These are phyloP conservation scores for Pythium aphanidermatum DNA, from an alignment of 352 stramenopile species.

Conservation along the genomic window DNA sequence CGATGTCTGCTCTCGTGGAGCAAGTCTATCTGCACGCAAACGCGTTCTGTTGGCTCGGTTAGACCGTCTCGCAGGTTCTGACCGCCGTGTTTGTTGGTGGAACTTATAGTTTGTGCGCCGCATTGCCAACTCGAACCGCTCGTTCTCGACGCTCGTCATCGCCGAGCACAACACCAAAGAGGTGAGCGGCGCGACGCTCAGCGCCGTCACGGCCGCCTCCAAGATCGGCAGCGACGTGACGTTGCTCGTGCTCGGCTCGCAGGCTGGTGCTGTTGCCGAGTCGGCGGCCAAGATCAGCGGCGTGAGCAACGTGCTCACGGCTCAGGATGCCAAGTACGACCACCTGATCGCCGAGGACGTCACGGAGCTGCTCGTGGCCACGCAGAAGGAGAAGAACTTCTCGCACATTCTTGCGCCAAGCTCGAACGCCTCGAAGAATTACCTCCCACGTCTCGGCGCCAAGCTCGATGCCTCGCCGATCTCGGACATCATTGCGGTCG, in stretches of 20 bases:
- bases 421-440: conserved; percentile 97
- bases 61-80: conserved; percentile 2
- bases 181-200: conserved; percentile 69
- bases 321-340: conserved; percentile 83
- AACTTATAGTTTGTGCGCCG: conserved; percentile 39
- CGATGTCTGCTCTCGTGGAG: no score
- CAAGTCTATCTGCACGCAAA: no score
- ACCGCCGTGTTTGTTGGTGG: neutral
- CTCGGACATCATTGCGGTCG: conserved; percentile 93
- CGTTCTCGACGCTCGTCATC: conserved; percentile 81
- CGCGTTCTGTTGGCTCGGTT: no score
- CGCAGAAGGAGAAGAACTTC: conserved; percentile 63
- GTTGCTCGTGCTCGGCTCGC: conserved; percentile 64
- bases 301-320: conserved; percentile 79
- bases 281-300: conserved; percentile 72
- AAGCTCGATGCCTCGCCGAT: conserved; percentile 94
- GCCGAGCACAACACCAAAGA: conserved; percentile 80
- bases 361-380: conserved; percentile 63
- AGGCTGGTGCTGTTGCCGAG: conserved; percentile 48
- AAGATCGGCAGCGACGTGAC: conserved; percentile 82
- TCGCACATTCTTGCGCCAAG: conserved; percentile 93
- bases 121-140: conserved; percentile 25
- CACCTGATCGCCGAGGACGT: conserved; percentile 87
- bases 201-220: conserved; percentile 79
- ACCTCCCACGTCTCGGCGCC: conserved; percentile 92